Conservation (phyloP, 805 yeast genomes). For the Grigorovia humatica region DNA sequence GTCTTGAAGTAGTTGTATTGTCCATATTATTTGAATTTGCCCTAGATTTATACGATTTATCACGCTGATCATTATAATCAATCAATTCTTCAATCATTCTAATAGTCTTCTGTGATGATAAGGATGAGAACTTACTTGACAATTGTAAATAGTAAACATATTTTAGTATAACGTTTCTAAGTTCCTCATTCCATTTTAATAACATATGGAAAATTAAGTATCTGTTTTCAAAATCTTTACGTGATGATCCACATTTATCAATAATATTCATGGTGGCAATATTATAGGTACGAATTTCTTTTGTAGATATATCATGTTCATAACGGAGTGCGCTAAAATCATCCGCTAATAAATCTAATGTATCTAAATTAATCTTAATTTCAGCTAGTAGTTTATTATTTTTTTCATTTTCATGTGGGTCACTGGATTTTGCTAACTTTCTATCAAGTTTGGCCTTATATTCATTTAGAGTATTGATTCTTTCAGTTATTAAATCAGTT, state of each 20-base stretch:
- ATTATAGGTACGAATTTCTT: slow-evolving; percentile 2
- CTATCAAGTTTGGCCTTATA: slow-evolving; percentile 39
- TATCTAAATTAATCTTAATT: slow-evolving; percentile 9
- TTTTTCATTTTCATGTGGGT: slow-evolving; percentile 11
- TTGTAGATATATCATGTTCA: slow-evolving; percentile 1
- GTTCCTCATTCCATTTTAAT: slow-evolving; percentile 66
- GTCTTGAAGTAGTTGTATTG: neutral
- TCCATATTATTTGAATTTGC: neutral
- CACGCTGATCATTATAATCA: slow-evolving; percentile 9
- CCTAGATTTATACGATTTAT: neutral
- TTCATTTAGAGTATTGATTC: slow-evolving; percentile 19
- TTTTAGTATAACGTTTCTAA: slow-evolving; percentile 52
- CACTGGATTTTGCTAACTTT: slow-evolving; percentile 23
- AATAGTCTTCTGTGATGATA: slow-evolving; percentile 40
- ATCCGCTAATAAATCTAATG: slow-evolving; percentile 12
- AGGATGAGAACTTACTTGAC: slow-evolving; percentile 34
- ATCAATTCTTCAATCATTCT: slow-evolving; percentile 42
- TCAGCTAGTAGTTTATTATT: slow-evolving; percentile 8
- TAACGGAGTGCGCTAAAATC: slow-evolving; percentile 13
- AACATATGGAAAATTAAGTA: slow-evolving; percentile 64
- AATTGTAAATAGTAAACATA: slow-evolving; percentile 43
- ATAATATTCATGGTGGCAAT: slow-evolving; percentile 16
- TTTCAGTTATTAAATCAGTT: slow-evolving; percentile 9
- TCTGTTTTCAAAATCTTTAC: slow-evolving; percentile 36
- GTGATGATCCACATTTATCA: slow-evolving; percentile 2